Evolutionary conservation across 257 asterid genomes (phyloP).

Genomic region (Henckelia pumila): DNA sequence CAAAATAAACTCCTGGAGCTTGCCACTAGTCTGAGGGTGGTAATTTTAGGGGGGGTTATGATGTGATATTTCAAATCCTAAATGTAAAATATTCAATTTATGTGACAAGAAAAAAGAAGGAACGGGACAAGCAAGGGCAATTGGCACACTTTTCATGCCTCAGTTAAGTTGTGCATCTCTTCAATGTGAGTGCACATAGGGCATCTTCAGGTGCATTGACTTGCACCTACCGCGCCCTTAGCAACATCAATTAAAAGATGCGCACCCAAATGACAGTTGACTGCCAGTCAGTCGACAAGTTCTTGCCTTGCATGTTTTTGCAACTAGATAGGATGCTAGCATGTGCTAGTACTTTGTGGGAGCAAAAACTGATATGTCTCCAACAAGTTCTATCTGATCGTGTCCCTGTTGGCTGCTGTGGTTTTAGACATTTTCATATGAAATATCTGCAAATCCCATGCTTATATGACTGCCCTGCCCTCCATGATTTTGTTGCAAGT

Average conservation of each 20-base stretch:
- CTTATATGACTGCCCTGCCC: not conserved
- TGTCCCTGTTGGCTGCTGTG: not conserved
- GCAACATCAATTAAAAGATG: not conserved
- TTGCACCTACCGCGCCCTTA: not conserved
- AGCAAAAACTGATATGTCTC: not conserved
- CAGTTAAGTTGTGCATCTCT: not conserved
- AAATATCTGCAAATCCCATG: not conserved
- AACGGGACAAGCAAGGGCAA: not conserved
- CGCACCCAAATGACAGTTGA: not conserved
- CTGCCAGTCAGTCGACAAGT: not conserved
- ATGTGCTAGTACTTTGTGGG: not conserved
- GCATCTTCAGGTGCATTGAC: not conserved
- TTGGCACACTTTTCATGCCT: not conserved
- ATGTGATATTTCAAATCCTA: not conserved
- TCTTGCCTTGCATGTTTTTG: not conserved
- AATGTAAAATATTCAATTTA: not conserved
- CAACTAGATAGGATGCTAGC: not conserved
- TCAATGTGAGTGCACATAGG: not conserved
- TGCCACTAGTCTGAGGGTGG: not conserved
- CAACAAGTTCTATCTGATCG: slow-evolving; percentile 3
- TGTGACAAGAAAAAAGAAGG: not conserved
- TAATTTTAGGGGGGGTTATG: not conserved
- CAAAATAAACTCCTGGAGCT: not conserved
- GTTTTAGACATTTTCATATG: not conserved
- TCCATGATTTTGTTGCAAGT: not conserved